Conservation (phyloP, 805 yeast species). For the Ogataea naganishii region DNA sequence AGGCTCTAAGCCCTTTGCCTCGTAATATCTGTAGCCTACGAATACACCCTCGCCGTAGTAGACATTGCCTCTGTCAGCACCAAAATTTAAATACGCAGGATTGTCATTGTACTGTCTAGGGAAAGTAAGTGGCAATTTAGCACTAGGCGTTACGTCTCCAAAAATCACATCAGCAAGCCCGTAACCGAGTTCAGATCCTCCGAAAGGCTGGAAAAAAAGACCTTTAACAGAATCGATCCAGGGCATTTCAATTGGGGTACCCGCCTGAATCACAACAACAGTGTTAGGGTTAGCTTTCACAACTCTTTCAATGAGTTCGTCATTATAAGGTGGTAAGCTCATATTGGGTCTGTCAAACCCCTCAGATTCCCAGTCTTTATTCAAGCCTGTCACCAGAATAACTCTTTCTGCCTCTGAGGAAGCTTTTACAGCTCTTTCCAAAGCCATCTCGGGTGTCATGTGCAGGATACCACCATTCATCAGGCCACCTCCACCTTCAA, state of each 20-base stretch:
- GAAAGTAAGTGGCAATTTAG: slow-evolving; percentile 32
- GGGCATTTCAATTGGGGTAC: slow-evolving; percentile 32
- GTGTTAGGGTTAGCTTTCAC: slow-evolving; percentile 25
- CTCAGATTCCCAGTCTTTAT: slow-evolving; percentile 33
- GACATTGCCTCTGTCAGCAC: slow-evolving; percentile 26
- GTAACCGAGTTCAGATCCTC: slow-evolving; percentile 33
- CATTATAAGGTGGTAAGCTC: slow-evolving; percentile 27
- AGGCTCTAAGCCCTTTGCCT: slow-evolving; percentile 25
- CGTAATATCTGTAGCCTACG: slow-evolving; percentile 36
- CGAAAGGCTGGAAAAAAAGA: slow-evolving; percentile 27
- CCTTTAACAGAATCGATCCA: slow-evolving; percentile 27
- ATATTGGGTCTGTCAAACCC: slow-evolving; percentile 29
- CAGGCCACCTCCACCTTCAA: slow-evolving; percentile 13
- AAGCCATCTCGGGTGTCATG: slow-evolving; percentile 6
- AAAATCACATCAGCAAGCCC: slow-evolving; percentile 34
- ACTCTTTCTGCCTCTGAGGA: slow-evolving; percentile 28
- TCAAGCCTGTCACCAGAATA: slow-evolving; percentile 26
- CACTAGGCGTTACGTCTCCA: slow-evolving; percentile 35
- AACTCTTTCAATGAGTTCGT: slow-evolving; percentile 24
- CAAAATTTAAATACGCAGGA: slow-evolving; percentile 28
- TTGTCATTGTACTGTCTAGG: slow-evolving; percentile 25
- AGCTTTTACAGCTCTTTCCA: slow-evolving; percentile 21
- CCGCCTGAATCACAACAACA: slow-evolving; percentile 30
- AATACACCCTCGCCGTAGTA: slow-evolving; percentile 37
- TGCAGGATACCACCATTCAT: slow-evolving; percentile 10